These are phyloP conservation scores for Chloropicon primus DNA, from an alignment of 139 green algal genomes.

Conservation along the genomic window DNA sequence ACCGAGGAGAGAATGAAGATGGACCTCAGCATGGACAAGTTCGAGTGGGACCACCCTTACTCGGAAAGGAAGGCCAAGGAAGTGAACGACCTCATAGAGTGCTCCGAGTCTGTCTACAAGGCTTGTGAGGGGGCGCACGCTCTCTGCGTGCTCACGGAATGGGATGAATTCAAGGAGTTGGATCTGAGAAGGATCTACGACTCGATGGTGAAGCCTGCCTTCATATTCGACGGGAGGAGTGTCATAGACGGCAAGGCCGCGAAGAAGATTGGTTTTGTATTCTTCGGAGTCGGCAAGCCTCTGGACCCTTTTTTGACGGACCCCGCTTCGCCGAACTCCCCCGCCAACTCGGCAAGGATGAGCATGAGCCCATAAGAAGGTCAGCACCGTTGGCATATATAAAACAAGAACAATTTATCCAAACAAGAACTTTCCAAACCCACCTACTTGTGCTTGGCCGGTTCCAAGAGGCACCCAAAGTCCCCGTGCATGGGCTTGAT, in stretches of 20 bases:
- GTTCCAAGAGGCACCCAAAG: too few relatives aligned
- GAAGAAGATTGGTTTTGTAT: constrained; percentile 90
- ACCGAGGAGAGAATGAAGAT: constrained; percentile 58
- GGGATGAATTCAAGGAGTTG: constrained; percentile 90
- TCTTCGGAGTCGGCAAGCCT: constrained; percentile 96
- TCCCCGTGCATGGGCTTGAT: too few relatives aligned
- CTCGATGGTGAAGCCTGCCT: constrained; percentile 92
- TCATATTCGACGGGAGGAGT: constrained; percentile 98
- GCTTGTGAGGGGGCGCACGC: constrained; percentile 64
- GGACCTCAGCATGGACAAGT: constrained; percentile 71
- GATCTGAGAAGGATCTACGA: constrained; percentile 60
- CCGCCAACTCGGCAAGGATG: too few relatives aligned
- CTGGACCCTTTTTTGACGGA: neutral
- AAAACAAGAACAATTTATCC: too few relatives aligned
- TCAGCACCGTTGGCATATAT: too few relatives aligned
- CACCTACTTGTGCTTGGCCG: too few relatives aligned
- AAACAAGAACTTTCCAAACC: too few relatives aligned
- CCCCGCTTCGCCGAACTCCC: neutral
- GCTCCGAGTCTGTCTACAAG: constrained; percentile 17
- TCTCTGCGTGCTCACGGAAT: constrained; percentile 92
- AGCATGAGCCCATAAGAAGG: too few relatives aligned
- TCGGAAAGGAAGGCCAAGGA: constrained; percentile 15
- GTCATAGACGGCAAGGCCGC: constrained; percentile 81
- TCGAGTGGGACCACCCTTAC: constrained; percentile 84
- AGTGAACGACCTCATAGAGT: constrained; percentile 4